Conservation (phyloP, 495 filamentous ascomycete genomes). For the Hapsidospora chrysogenum region DNA sequence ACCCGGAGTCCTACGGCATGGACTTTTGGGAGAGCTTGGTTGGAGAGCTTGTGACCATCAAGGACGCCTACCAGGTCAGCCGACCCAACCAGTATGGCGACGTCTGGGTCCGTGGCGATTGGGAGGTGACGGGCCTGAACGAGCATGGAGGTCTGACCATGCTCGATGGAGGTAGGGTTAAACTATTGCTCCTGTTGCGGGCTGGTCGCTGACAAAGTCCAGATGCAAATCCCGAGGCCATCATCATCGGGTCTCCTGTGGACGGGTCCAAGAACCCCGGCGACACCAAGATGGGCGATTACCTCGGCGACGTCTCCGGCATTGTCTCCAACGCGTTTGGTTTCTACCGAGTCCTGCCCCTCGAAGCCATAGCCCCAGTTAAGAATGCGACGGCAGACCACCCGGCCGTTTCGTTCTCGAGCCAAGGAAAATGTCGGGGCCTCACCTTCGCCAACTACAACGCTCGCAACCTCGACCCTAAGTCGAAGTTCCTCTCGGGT, state of each 20-base stretch:
- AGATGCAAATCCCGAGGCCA: conserved; percentile 46
- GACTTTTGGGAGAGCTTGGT: conserved; percentile 49
- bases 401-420: conserved; percentile 21
- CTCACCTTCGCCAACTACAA: conserved; percentile 43
- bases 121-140: conserved; percentile 35
- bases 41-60: conserved; percentile 39
- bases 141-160: conserved; percentile 37
- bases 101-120: conserved; percentile 42
- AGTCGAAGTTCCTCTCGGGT: conserved; percentile 19
- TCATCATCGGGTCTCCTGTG: conserved; percentile 39
- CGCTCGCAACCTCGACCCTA: conserved; percentile 40
- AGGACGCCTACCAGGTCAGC: conserved; percentile 25
- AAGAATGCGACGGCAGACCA: conserved; percentile 14
- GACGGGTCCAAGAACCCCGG: conserved; percentile 39
- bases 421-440: conserved; percentile 26
- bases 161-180: conserved; percentile 18
- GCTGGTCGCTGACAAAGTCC: not conserved
- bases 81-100: conserved; percentile 42
- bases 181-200: not conserved
- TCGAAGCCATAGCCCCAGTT: conserved; percentile 28
- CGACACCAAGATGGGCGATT: conserved; percentile 37
- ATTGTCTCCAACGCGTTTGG: conserved; percentile 39
- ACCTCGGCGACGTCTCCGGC: conserved; percentile 38
- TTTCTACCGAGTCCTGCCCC: conserved; percentile 41
- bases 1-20: conserved; percentile 37